Percentiles rank a stretch among this genome's conserved stretches.
Conservation (phyloP, 2,329 filamentous ascomycete genomes). For the Diaporthe vaccinii region DNA sequence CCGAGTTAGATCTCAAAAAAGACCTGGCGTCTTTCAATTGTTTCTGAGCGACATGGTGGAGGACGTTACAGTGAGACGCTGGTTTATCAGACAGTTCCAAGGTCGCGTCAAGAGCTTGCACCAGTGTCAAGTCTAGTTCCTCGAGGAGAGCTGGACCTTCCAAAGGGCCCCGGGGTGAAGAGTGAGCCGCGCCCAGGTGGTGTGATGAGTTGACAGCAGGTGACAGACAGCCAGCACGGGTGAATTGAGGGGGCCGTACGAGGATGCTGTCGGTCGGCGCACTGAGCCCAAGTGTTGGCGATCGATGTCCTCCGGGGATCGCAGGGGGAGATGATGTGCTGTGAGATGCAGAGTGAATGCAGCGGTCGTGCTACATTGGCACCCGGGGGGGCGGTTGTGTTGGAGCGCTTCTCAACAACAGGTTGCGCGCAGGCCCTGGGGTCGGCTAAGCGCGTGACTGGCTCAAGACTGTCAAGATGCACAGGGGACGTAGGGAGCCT, state of each 20-base stretch:
- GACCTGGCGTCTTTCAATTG: conserved; percentile 42
- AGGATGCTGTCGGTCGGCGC: conserved; percentile 25
- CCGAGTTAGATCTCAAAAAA: conserved; percentile 41
- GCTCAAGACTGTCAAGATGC: conserved; percentile 26
- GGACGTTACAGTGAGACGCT: conserved; percentile 31
- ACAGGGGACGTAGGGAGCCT: background rate
- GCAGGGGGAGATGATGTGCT: conserved; percentile 30
- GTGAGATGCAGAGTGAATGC: conserved; percentile 30
- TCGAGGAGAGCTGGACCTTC: background rate
- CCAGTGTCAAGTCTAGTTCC: background rate
- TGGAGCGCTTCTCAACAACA: conserved; percentile 8
- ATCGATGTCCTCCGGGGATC: conserved; percentile 19
- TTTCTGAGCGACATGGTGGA: conserved; percentile 42
- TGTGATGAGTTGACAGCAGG: conserved; percentile 14
- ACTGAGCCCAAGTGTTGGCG: conserved; percentile 22
- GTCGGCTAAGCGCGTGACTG: conserved; percentile 15
- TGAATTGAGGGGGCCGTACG: conserved; percentile 8
- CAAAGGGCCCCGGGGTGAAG: background rate
- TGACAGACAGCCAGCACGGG: conserved; percentile 10
- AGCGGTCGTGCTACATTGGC: conserved; percentile 38
- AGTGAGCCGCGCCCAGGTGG: conserved; percentile 6
- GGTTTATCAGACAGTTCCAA: conserved; percentile 12
- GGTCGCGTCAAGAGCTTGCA: conserved; percentile 14
- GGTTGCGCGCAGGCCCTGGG: conserved; percentile 31
- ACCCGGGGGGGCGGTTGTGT: background rate